Conservation (phyloP, 495 filamentous ascomycete species). For the Neurospora sp. region DNA sequence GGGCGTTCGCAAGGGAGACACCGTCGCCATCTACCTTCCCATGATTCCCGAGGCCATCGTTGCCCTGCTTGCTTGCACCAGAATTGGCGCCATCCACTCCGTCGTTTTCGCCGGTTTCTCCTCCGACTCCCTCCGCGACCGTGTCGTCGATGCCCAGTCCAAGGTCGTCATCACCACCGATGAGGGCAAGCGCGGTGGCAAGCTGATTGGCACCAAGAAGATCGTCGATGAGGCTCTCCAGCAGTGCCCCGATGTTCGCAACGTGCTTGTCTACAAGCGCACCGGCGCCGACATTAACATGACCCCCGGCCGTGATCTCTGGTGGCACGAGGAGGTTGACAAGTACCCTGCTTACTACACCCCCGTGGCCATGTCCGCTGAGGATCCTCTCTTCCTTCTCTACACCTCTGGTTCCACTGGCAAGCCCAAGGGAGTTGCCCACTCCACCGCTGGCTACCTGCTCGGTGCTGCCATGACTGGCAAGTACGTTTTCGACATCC, state of each 20-base stretch:
- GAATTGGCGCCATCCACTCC: constrained; percentile 95
- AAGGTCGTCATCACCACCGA: constrained; percentile 94
- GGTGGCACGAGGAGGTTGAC: constrained; percentile 98
- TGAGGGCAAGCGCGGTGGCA: constrained; percentile 95
- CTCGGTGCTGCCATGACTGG: constrained; percentile 86
- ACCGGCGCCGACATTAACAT: constrained; percentile 88
- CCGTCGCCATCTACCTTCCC: constrained; percentile 92
- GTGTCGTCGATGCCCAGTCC: constrained; percentile 80
- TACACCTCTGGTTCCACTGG: constrained; percentile 98
- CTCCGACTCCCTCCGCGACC: constrained; percentile 90
- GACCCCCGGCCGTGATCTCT: constrained; percentile 81
- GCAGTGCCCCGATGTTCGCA: constrained; percentile 84
- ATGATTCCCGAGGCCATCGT: constrained; percentile 97
- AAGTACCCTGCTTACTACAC: constrained; percentile 89
- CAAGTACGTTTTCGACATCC: constrained; percentile 98
- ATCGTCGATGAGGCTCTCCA: constrained; percentile 98
- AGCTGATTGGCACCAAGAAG: constrained; percentile 97
- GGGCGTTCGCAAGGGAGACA: constrained; percentile 96
- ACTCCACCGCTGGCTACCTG: constrained; percentile 91
- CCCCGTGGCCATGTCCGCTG: constrained; percentile 77
- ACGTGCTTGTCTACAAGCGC: constrained; percentile 87
- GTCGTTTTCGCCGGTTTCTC: constrained; percentile 99
- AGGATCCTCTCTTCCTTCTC: constrained; percentile 94
- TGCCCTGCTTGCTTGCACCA: constrained; percentile 80
- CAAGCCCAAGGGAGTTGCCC: constrained; percentile 98